Base-by-base conservation (phyloP, 2,329 filamentous ascomycete genomes). In the Ophiostoma angusticollis region DNA sequence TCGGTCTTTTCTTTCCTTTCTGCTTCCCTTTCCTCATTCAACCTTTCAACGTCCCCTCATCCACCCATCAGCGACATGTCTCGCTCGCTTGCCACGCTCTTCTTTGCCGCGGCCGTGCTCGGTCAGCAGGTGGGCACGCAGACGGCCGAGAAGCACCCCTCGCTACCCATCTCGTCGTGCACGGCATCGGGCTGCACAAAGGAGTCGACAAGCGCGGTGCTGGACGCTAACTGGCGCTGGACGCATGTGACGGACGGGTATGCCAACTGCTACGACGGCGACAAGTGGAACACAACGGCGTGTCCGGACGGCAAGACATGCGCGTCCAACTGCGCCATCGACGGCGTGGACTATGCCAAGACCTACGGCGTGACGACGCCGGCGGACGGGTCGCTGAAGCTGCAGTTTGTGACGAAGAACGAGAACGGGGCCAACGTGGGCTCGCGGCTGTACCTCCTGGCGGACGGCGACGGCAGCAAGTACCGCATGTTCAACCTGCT, bases 401-500 rank as follows among this genome's bases (percentile, higher is more conserved):
- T 72, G 36, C 64, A 65, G 52, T 71, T 72, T 45, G 64, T 72
- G 44, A 72, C 67, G 44, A 62, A 65, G 52, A 59, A 62, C 53
- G 51, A 52, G 35, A 59, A 59, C 52, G 54, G 47, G 21, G 44
- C 47, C 25, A 63, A 62, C 41, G 49, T 62, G 37, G 58, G 58
- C 17, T 58, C 70, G 12, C 65, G 74, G 42, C 54, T 74, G 31
- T 79, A 76, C 54, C 61, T 78, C 39, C 64, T 78, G 58, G 63
- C 64, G 23, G 7, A 12, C 23, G 6, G 5, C 45, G 58, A 63
- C 43, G 67, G 71, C 31, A 60, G 58, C 44, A 67, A 66, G 40
- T 79, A 79, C 54, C 56, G 74, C 54, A 62, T 68, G 48, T 70
- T 78, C 58, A 65, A 73, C 47, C 59, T 78, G 40, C 61, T 69